Base-by-base conservation (phyloP, 2,329 filamentous ascomycete species). In the Penicillium sp. region DNA sequence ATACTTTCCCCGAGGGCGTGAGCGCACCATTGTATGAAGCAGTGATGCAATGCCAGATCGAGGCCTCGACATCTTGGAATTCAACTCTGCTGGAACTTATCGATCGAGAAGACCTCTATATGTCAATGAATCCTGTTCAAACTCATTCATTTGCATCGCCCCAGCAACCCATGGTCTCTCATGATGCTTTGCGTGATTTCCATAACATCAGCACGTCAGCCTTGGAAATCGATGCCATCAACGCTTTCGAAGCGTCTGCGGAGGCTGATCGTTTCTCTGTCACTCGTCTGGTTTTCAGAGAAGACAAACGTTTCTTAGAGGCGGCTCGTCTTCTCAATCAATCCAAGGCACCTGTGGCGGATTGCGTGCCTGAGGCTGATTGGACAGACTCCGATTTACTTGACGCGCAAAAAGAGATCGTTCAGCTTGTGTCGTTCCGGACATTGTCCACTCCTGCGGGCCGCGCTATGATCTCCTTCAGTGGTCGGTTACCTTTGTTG, bases 381-480 rank as follows among this genome's bases (percentile, higher is more conserved):
- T 94, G 91, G 89, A 85, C 87, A 19, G 94, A 99, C 69, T 87
- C 90, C 14, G 88, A 94, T 57, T 86, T 96, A 52, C 79, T 99
- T 9, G 94, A 99, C 70, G 90, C 89, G 55, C 94, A 99, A 72
- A 96, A 97, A 71, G 88, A 91, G 57, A 81, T 96, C 28, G 92
- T 94, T 54, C 90, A 94, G 55, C 88, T 89, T 67, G 84, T 97
- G 33, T 94, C 93, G 36, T 85, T 89, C 42, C 87, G 94, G 54
- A 97, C 93, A 13, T 81, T 97, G 54, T 92, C 94, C 1, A 88
- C 97, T 49, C 91, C 94, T 1, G 84, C 91, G 5, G 95, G 95
- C 1, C 87, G 92, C 58, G 92, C 88, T 2, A 86, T 99, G 73
- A 79, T 97, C 51, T 90, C 93, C 70, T 99, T 91, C 73, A 90